Evolutionary conservation across 257 asterid species (phyloP).

Genomic region (Scutellaria minor): DNA sequence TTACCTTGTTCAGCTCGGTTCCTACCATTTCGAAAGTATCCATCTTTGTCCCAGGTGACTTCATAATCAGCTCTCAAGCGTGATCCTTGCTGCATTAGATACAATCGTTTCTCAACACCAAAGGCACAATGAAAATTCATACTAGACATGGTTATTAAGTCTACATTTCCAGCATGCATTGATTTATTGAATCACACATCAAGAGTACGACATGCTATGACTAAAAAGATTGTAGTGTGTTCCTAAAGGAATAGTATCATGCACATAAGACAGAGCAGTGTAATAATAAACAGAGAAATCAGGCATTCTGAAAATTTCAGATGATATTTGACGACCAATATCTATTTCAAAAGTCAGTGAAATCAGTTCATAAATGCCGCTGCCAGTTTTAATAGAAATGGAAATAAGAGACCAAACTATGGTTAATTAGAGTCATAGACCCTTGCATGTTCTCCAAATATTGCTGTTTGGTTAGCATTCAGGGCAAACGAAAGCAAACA

Average conservation of each 20-base stretch:
- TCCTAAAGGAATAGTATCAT: not conserved
- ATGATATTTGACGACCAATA: not conserved
- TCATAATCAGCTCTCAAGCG: constrained; percentile 88
- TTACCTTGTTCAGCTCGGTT: constrained; percentile 60
- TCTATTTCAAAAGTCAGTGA: not conserved
- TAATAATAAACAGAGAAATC: too few species aligned
- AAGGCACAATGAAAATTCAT: constrained; percentile 13
- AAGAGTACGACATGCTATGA: not conserved
- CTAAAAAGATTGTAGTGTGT: not conserved
- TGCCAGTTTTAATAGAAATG: not conserved
- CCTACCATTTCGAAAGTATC: constrained; percentile 61
- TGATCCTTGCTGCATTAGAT: constrained; percentile 80
- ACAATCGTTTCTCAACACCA: constrained; percentile 25
- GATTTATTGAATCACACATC: not conserved
- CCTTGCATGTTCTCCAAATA: not conserved
- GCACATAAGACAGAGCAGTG: not conserved
- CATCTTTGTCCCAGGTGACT: constrained; percentile 83
- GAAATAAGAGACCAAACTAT: not conserved
- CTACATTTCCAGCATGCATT: not conserved
- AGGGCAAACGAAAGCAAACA: constrained; percentile 1
- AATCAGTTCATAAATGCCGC: not conserved
- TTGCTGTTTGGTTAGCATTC: constrained; percentile 4
- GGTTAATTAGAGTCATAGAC: not conserved
- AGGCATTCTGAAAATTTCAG: not conserved
- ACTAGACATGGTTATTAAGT: not conserved